Base-by-base conservation (phyloP, 371 early-diverging fungal species). In the Smittium culicis region DNA sequence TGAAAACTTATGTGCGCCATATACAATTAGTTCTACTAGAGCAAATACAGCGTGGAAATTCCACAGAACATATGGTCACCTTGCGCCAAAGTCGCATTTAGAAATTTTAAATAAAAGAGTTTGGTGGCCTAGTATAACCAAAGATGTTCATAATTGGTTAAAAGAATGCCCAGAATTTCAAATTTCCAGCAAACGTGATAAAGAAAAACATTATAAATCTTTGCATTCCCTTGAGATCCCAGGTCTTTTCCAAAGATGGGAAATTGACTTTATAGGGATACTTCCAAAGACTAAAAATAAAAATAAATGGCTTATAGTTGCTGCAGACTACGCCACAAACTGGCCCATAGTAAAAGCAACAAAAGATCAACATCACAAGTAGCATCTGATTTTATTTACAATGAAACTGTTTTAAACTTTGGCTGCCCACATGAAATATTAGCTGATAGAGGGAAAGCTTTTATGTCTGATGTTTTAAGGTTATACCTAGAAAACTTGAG, bases 241-340 rank as follows among this genome's bases (percentile, higher is more conserved):
- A 0, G 54, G 60, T 1, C 69, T 72, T 0, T 80, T 79, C 67
- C 56, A 74, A 14, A 31, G 68, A 20, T 74, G 75, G 55, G 68
- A 70, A 0, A 35, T 80, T 1, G 79, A 83, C 34, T 74, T 74
- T 32, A 70, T 83, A 35, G 79, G 79, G 17, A 71, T 66, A 0
- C 67, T 78, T 20, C 75, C 72, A 0, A 45, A 56, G 2, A 72
- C 74, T 0, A 25, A 61, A 11, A 1, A 56, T 0, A 72, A 73
- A 0, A 80, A 81, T 65, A 68, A 33, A 2, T 79, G 71, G 71
- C 78, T 83, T 5, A 28, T 80, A 0, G 71, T 75, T 0, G 82
- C 78, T 2, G 73, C 78, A 34, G 83, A 83, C 55, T 67, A 75
- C 45, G 66, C 70, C 0, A 79, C 79, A 0, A 70, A 70, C 35